Evolutionary conservation across 2,329 filamentous ascomycete genomes (phyloP).

Genomic region (Arthroderma sp.): DNA sequence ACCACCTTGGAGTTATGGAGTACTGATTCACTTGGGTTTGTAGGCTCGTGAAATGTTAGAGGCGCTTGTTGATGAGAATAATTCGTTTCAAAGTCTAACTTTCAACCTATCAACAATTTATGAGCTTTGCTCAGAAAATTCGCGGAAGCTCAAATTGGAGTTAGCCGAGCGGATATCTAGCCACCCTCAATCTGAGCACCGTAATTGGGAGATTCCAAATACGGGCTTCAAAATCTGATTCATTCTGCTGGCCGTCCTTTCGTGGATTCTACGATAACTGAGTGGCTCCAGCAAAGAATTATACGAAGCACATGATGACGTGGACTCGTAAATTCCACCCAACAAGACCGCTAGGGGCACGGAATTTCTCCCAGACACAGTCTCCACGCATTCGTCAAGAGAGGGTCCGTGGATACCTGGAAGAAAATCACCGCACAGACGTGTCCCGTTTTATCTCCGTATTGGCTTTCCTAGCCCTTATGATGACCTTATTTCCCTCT

Average conservation of each 20-base stretch:
- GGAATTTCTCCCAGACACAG: no score
- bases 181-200: conserved; percentile 39
- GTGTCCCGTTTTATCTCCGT: neutral
- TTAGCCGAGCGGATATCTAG: conserved; percentile 58
- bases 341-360: no score
- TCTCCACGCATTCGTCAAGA: neutral
- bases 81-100: conserved; percentile 63
- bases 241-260: no score
- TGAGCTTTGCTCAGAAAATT: conserved; percentile 73
- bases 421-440: no score
- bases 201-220: conserved; percentile 58
- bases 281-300: no score
- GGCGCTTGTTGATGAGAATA: conserved; percentile 46
- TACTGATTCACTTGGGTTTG: conserved; percentile 3
- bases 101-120: conserved; percentile 89
- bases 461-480: conserved; percentile 35
- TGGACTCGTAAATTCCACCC: no score
- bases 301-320: no score
- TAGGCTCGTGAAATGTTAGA: conserved; percentile 57
- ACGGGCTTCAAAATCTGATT: conserved; percentile 61
- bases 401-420: no score
- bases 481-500: conserved; percentile 59
- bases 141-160: conserved; percentile 53
- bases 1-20: neutral
- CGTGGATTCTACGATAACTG: no score